Percentiles rank a stretch among this genome's conserved stretches.
phyloP scores from a whole-genome alignment of 2,329 filamentous ascomycete species.

The Penicillium sp. region DNA sequence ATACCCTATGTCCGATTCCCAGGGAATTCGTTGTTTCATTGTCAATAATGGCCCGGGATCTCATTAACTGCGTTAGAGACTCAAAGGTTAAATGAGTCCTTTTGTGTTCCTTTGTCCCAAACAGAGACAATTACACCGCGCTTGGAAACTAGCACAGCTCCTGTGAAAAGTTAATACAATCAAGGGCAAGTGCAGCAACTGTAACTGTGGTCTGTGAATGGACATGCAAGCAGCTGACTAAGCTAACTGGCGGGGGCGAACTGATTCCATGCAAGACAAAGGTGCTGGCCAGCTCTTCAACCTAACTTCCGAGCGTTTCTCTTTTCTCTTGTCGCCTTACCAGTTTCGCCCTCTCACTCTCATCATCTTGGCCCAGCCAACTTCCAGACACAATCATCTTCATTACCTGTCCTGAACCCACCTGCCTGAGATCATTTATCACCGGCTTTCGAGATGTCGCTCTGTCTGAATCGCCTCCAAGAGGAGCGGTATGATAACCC shows the following conservation, averaged over 20 bases:
- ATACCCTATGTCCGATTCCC: too few relatives aligned
- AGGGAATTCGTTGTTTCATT: too few relatives aligned
- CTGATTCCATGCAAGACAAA: slow-evolving; percentile 1
- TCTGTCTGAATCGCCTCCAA: slow-evolving; percentile 81
- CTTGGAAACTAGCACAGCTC: neutral
- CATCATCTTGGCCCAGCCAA: neutral
- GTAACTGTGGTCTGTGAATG: neutral
- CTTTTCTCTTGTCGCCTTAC: neutral
- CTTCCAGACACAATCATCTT: neutral
- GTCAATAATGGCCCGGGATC: too few relatives aligned
- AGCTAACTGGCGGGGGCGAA: slow-evolving; percentile 3
- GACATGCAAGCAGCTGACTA: slow-evolving; percentile 3
- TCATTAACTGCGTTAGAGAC: neutral
- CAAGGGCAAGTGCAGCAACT: neutral
- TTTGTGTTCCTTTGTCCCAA: neutral
- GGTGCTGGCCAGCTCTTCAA: neutral
- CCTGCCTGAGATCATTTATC: neutral
- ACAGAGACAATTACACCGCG: neutral
- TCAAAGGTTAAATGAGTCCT: neutral
- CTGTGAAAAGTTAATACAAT: neutral
- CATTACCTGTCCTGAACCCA: neutral
- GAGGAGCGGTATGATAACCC: slow-evolving; percentile 68
- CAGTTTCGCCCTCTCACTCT: neutral
- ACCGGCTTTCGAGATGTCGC: slow-evolving; percentile 59
- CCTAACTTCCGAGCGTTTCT: neutral